Evolutionary conservation across 345 rosid genomes (phyloP), one percentile per base, ranked within the genome.

Genomic region (Nasturtium officinale): DNA sequence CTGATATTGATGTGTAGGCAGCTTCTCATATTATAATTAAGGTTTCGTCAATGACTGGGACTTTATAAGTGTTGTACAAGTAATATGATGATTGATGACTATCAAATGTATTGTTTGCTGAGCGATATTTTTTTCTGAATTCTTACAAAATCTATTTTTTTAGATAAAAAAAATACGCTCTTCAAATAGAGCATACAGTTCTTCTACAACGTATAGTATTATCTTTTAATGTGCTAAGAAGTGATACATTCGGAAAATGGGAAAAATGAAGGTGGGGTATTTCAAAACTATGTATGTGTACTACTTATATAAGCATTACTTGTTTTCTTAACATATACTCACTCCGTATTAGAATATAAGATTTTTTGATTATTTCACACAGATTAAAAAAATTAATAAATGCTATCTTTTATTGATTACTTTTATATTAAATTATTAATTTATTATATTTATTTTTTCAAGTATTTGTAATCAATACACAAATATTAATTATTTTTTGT

Each of bases 11-110:
- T 48, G 37, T 50, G 11, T 51, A 48, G 9, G 4, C 60, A 37
- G 46, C 25, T 65, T 33, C 53, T 75, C 46, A 5, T 38, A 9
- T 38, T 57, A 59, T 29, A 28, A 1, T 23, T n/a, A n/a, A n/a
- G n/a, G n/a, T 18, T 38, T 29, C 21, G 69, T 67, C 62, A 18
- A 57, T 65, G 78, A 65, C 37, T 71, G 51, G 20, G 59, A 65
- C 66, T 45, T 56, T 9, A 35, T 48, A 37, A 65, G 53, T 57
- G 60, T 56, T 47, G 50, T 56, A 65, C 51, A 65, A 56, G 43
- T 73, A 15, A 53, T 29, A 61, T 38, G 16, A 40, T 38, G 30
- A 37, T 29, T 38, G 30, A 37, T 29, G 62, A 23, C 64, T 47
- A 55, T 40, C 15, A 15, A 35, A n/a, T 23, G 7, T 16, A 60